These are phyloP conservation scores for Rhizopus sp. DNA, from an alignment of 371 early-diverging fungal species.

Conservation along the genomic window DNA sequence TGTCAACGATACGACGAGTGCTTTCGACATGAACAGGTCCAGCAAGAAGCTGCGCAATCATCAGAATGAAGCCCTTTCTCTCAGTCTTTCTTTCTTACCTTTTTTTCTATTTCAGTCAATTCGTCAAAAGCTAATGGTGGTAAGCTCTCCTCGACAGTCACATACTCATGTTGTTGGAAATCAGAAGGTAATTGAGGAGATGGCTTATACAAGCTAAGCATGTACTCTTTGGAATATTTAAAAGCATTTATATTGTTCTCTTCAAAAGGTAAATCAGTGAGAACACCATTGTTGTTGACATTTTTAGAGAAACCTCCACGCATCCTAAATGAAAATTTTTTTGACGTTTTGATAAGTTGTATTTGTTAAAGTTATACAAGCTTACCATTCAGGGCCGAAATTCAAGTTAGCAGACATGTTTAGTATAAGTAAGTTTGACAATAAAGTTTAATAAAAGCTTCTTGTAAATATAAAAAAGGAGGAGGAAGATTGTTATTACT, in stretches of 20 bases:
- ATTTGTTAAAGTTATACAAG: background rate
- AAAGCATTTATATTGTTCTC: slow-evolving; percentile 50
- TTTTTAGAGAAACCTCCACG: slow-evolving; percentile 44
- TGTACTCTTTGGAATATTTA: slow-evolving; percentile 79
- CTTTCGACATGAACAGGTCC: slow-evolving; percentile 59
- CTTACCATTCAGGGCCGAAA: slow-evolving; percentile 86
- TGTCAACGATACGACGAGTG: slow-evolving; percentile 40
- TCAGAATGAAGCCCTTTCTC: background rate
- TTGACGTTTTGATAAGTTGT: background rate
- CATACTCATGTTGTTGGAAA: slow-evolving; percentile 75
- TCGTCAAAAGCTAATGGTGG: slow-evolving; percentile 68
- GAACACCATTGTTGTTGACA: slow-evolving; percentile 24
- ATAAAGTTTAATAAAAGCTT: background rate
- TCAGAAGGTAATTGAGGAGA: slow-evolving; percentile 58
- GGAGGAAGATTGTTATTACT: background rate
- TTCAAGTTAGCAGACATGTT: slow-evolving; percentile 78
- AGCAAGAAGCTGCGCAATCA: slow-evolving; percentile 40
- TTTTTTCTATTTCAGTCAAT: slow-evolving; percentile 68
- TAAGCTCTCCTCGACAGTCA: slow-evolving; percentile 63
- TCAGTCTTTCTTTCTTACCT: slow-evolving; percentile 40
- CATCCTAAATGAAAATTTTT: slow-evolving; percentile 38
- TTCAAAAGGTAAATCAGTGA: slow-evolving; percentile 22
- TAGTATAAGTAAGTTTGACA: slow-evolving; percentile 8
- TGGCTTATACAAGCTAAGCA: slow-evolving; percentile 75
- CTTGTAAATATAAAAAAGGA: slow-evolving; percentile 1